Conservation (phyloP, 352 stramenopile genomes). For the Phytophthora sansomeana region DNA sequence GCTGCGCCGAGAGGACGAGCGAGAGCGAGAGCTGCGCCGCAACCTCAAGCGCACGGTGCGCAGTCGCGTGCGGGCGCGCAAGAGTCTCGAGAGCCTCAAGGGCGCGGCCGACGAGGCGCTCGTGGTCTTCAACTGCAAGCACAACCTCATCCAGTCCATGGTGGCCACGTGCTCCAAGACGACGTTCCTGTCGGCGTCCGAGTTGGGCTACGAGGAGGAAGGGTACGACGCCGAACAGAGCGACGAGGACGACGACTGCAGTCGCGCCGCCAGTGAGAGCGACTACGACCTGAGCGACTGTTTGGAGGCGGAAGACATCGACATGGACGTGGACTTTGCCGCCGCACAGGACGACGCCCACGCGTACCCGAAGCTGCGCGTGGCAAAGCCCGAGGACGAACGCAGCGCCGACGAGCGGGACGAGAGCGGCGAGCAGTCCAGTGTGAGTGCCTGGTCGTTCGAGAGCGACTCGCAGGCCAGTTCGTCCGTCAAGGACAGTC, state of each 20-base stretch:
- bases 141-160: constrained; percentile 70
- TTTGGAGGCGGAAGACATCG: constrained; percentile 37
- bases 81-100: constrained; percentile 46
- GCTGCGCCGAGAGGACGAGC: constrained; percentile 56
- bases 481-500: constrained; percentile 31
- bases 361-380: constrained; percentile 32
- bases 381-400: constrained; percentile 16
- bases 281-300: constrained; percentile 49
- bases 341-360: too few species aligned
- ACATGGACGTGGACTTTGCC: constrained; percentile 36
- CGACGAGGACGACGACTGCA: constrained; percentile 29
- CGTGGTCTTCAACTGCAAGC: constrained; percentile 56
- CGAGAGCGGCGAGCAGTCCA: constrained; percentile 22
- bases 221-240: constrained; percentile 39
- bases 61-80: constrained; percentile 44
- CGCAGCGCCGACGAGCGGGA: constrained; percentile 26
- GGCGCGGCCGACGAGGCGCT: constrained; percentile 50
- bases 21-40: constrained; percentile 52
- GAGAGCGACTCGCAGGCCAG: constrained; percentile 42
- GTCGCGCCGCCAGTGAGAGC: constrained; percentile 49
- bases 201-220: constrained; percentile 34
- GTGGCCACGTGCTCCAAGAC: constrained; percentile 56
- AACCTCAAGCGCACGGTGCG: constrained; percentile 57
- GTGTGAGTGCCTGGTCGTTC: constrained; percentile 36
- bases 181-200: constrained; percentile 26